Base-by-base conservation (phyloP, 352 stramenopile genomes). In the Phytopythium cucurbitacearum region DNA sequence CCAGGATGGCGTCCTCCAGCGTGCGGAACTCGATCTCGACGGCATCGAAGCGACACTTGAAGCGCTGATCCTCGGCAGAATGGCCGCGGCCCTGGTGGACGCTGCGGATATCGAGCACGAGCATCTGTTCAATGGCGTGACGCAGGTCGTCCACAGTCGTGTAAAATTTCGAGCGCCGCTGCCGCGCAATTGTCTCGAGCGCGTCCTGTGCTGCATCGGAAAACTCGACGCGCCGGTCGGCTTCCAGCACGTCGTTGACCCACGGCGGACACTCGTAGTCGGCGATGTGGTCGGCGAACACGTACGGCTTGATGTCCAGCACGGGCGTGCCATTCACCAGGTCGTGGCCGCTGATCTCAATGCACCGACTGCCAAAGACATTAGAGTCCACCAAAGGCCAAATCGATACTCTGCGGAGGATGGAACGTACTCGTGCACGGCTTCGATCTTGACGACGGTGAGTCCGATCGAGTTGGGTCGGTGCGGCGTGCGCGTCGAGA, bases 241-340 rank as follows among this genome's bases (percentile, higher is more conserved):
- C 71, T 16, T 54, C 48, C 7, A 54, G 37, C 48, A 39, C 2
- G 37, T 54, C 48, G 45, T 64, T 75, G 42, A 94, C 80, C 84
- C 84, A 94, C 28, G 81, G 58, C 4, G 84, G 84, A 6, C 86
- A 78, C 33, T 71, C 48, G 50, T 89, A 68, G 48, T 69, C 69
- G 3, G 57, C 52, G 6, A 94, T 68, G 47, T 71, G 80, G 67
- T 95, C 85, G 38, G 84, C 83, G 10, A 82, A 80, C 41, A 99
- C 96, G 66, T 98, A 99, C 8, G 97, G 97, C 72, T 99, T 99
- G 48, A 99, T 91, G 65, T 99, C 97, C 15, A 99, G 71, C 35
- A 99, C 87, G 0, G 97, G 97, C 21, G 97, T 99, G 48, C 96
- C 96, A 67, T 99, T 85, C 44, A 98, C 84, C 7, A 98, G 80